Evolutionary conservation across 768 basidiomycete genomes (phyloP).

Genomic region (Harrya chromipes): DNA sequence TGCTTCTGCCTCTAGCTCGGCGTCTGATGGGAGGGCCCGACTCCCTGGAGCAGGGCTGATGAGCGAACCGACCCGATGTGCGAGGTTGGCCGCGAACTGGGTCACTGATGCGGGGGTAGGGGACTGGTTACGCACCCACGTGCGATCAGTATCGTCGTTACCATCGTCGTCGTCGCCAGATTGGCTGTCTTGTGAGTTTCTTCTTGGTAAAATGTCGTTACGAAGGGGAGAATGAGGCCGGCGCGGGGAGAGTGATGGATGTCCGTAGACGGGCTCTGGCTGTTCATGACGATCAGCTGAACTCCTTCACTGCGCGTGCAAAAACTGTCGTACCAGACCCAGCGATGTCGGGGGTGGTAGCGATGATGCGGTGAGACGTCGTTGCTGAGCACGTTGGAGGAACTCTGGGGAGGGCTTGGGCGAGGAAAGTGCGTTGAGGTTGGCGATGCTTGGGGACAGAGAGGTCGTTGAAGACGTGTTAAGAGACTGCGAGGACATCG

Average conservation of each 20-base stretch:
- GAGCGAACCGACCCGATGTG: conserved; percentile 68
- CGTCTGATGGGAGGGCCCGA: conserved; percentile 59
- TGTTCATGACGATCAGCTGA: conserved; percentile 21
- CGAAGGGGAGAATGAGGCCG: conserved; percentile 73
- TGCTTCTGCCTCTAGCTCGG: conserved; percentile 80
- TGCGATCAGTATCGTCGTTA: conserved; percentile 22
- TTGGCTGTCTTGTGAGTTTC: conserved; percentile 51
- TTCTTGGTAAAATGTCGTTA: conserved; percentile 49
- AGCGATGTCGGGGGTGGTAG: conserved; percentile 40
- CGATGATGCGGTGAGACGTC: conserved; percentile 37
- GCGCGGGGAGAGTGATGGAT: conserved; percentile 30
- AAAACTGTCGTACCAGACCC: conserved; percentile 33
- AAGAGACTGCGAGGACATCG: conserved; percentile 29
- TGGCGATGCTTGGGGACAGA: conserved; percentile 31
- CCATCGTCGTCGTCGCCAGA: conserved; percentile 42
- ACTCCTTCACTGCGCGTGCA: background rate
- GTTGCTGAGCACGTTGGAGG: conserved; percentile 26
- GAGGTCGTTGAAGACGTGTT: conserved; percentile 34
- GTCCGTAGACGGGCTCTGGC: conserved; percentile 46
- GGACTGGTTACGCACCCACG: conserved; percentile 40
- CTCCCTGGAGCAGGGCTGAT: conserved; percentile 49
- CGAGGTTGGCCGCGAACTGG: conserved; percentile 69
- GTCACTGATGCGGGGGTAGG: conserved; percentile 69
- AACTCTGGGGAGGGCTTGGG: conserved; percentile 22
- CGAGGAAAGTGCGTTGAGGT: conserved; percentile 31